Evolutionary conservation across 2,329 filamentous ascomycete genomes (phyloP), one percentile per base, ranked within the genome.

Genomic region (Colletotrichum somersetense): DNA sequence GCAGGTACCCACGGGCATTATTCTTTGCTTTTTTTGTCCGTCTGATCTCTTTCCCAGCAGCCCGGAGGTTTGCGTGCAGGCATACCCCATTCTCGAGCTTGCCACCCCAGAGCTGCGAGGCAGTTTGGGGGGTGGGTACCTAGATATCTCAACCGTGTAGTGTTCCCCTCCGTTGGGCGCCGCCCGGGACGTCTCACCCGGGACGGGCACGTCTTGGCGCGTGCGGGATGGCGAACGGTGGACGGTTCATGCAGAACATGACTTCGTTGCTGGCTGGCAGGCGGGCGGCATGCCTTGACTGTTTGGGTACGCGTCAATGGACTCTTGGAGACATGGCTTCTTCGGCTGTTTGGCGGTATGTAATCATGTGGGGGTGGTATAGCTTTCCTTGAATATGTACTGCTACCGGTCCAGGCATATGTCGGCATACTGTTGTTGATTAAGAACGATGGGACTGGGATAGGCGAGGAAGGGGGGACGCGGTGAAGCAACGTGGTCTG

Each of bases 111-210:
- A 33, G 30, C 52, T 33, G 18, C 30, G 26, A 56, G 55, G 14
- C 8, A 23, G 33, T 20, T 40, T 40, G 35, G 3, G 12, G 12
- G 14, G 35, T 4, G 18, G 44, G 44, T 26, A 26, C 26, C 1
- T 26, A 26, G 26, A 3, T 46, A 18, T 18, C 16, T 42, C 3
- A 30, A 42, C 40, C 20, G 18, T 44, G 42, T 44, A 20, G 16
- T 61, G 46, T 68, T 66, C 30, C 30, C 30, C 14, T 5, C 30
- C n/a, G 40, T 26, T 8, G 53, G 42, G 42, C n/a, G n/a, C 8
- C 63, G n/a, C 35, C 30, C 46, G 33, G 42, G 53, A 57, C 55
- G 55, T 40, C 55, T 57, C 55, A 40, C 5, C 33, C 20, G 12
- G 12, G 55, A 57, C 35, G 35, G 20, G 35, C 55, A 33, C n/a